Percentiles rank a stretch among this genome's conserved stretches.
Conservation (phyloP, 2,329 filamentous ascomycete species). For the Neospermospora avenae region DNA sequence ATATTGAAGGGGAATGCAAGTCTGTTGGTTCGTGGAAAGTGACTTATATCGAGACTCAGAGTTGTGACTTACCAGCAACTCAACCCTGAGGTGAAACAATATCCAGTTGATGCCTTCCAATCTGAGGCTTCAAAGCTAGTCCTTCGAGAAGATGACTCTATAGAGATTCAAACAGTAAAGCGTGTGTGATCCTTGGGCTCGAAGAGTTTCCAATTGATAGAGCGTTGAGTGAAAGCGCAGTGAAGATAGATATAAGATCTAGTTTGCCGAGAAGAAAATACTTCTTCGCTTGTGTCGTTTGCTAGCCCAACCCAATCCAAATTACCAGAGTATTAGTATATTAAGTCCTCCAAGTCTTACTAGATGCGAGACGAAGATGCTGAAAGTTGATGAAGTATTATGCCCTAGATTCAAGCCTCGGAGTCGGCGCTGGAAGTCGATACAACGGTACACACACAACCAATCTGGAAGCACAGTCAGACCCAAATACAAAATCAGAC, state of each 20-base stretch:
- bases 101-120: neutral
- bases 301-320: neutral
- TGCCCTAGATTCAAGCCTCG: neutral
- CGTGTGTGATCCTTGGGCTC: neutral
- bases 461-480: constrained; percentile 25
- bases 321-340: constrained; percentile 2
- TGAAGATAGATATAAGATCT: neutral
- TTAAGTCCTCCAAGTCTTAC: neutral
- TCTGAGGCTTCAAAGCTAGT: neutral
- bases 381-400: neutral
- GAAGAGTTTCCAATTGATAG: neutral
- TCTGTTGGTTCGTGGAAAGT: neutral
- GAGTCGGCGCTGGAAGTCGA: neutral
- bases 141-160: too few relatives aligned
- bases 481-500: constrained; percentile 13
- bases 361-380: neutral
- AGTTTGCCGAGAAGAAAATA: neutral
- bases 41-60: neutral
- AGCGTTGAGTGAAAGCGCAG: neutral
- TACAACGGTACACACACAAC: constrained; percentile 7
- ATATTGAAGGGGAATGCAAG: neutral
- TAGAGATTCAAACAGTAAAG: neutral
- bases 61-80: neutral
- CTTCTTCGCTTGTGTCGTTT: neutral
- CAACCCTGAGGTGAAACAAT: neutral